Evolutionary conservation across 83 land plant genomes (phyloP), one percentile per base, ranked within the genome.

Genomic region (Thuja plicata): DNA sequence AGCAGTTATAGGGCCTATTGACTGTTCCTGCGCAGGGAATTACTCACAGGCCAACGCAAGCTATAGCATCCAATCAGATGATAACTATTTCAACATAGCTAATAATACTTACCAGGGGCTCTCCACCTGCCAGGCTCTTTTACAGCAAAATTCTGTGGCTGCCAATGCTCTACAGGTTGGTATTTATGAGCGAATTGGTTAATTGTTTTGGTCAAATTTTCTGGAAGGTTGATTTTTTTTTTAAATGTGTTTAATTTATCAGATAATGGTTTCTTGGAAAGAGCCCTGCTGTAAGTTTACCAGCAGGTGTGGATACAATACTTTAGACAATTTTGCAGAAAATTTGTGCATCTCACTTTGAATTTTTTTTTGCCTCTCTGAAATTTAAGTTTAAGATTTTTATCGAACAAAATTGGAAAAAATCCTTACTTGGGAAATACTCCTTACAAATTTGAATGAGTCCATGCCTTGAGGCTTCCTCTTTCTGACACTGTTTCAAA

Each of bases 81-180:
- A 86, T 2, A 1, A 1, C 1, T 77, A 71, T 71, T 89, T 91
- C 3, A 24, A 6, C 19, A 74, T 92, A 38, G 94, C 93, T 6
- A 94, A 92, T 80, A 76, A 90, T 81, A 91, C 92, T 15, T 94
- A 87, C 66, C 92, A 94, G 83, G 95, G 92, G 6, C 91, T 94
- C 10, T 89, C 96, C 32, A 94, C 94, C 0, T 94, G 94, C 89
- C 94, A 94, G 80, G 93, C 93, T 16, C 21, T 94, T 3, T 27
- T 30, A 11, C 37, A 66, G 1, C 92, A 94, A 71, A 93, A 91
- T 21, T 46, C 8, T 5, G 19, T 73, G 50, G 3, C 0, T 17
- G 27, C 91, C 16, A 41, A 37, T 0, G 12, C 48, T 4, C 81
- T 95, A 41, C 3, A 3, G 19, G 48, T 57, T 16, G 93, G 94